Evolutionary conservation across 2,329 filamentous ascomycete species (phyloP).

Genomic region (Cadophora gregata): DNA sequence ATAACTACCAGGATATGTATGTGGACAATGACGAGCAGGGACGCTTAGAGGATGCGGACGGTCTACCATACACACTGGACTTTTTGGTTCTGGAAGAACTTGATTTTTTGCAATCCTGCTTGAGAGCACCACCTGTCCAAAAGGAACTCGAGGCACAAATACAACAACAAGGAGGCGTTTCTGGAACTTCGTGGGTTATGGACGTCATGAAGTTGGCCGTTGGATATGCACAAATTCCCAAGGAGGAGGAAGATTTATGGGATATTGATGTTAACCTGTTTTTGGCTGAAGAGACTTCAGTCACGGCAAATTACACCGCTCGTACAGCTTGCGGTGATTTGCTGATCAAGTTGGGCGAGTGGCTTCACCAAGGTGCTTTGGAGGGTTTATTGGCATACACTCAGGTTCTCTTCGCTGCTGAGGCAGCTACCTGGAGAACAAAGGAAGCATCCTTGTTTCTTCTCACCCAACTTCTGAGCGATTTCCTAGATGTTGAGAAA

Average conservation of each 20-base stretch:
- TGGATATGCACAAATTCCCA: slow-evolving; percentile 86
- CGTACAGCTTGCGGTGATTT: slow-evolving; percentile 91
- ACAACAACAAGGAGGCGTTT: slow-evolving; percentile 60
- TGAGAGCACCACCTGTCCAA: slow-evolving; percentile 86
- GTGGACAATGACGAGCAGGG: slow-evolving; percentile 86
- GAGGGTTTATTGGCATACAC: slow-evolving; percentile 82
- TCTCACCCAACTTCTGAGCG: slow-evolving; percentile 81
- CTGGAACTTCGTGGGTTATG: slow-evolving; percentile 78
- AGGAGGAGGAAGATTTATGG: slow-evolving; percentile 94
- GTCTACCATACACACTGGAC: slow-evolving; percentile 92
- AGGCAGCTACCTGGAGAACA: slow-evolving; percentile 59
- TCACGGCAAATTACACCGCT: slow-evolving; percentile 95
- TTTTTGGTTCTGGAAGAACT: slow-evolving; percentile 93
- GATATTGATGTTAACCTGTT: slow-evolving; percentile 96
- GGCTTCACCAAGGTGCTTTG: slow-evolving; percentile 77
- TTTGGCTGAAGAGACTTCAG: slow-evolving; percentile 90
- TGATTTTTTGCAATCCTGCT: slow-evolving; percentile 90
- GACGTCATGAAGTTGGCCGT: slow-evolving; percentile 87
- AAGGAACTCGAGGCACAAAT: slow-evolving; percentile 87
- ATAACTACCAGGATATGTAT: slow-evolving; percentile 80
- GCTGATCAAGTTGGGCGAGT: slow-evolving; percentile 90
- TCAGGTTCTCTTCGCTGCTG: slow-evolving; percentile 70
- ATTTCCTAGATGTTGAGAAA: slow-evolving; percentile 81
- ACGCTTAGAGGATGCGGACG: slow-evolving; percentile 86
- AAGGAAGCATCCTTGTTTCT: slow-evolving; percentile 86